Evolutionary conservation across 108 stramenopile species (phyloP), one percentile per base, ranked within the genome.

Genomic region (Bacterosira constricta): DNA sequence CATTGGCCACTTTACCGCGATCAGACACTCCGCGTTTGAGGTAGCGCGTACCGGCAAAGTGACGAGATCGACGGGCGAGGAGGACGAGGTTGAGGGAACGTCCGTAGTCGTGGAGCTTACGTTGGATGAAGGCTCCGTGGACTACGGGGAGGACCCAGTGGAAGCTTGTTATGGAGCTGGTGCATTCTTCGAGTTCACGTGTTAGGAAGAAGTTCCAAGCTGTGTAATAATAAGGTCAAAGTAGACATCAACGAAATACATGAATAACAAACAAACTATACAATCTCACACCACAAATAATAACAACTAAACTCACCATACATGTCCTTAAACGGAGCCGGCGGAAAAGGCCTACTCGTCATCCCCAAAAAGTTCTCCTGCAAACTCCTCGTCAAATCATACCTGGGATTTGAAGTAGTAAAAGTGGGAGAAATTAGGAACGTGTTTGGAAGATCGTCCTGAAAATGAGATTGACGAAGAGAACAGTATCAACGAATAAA

Each of bases 11-110:
- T 50, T 97, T 96, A 6, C 98, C 99, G 39, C 84, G 73, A 70
- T 97, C 97, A 75, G 82, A 94, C 10, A 97, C 96, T 29, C 99
- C 98, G 13, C 99, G 91, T 82, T 99, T 99, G 42, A 98, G 79
- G 71, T 99, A 99, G 37, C 99, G 73, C 1, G 98, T 98, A 5
- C 99, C 99, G 5, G 99, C 99, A 84, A 97, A 99, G 60, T 98
- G 96, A 1, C 97, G 83, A 7, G 96, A 93, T 39, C 99, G 75
- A 35, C 99, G 86, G 6, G 97, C 98, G 17, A 99, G 57, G 17
- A 99, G 79, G 26, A 88, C 88, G 37, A 99, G 69, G 73, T 94
- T 95, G 20, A 99, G 74, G 18, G 85, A 83, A 11, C 96, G 79
- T 3, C 97, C 97, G 39, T 97, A 95, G 49, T 97, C 90, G 69